Evolutionary conservation across 2,329 filamentous ascomycete genomes (phyloP), one percentile per base, ranked within the genome.

Genomic region (Hypoxylon sp.): DNA sequence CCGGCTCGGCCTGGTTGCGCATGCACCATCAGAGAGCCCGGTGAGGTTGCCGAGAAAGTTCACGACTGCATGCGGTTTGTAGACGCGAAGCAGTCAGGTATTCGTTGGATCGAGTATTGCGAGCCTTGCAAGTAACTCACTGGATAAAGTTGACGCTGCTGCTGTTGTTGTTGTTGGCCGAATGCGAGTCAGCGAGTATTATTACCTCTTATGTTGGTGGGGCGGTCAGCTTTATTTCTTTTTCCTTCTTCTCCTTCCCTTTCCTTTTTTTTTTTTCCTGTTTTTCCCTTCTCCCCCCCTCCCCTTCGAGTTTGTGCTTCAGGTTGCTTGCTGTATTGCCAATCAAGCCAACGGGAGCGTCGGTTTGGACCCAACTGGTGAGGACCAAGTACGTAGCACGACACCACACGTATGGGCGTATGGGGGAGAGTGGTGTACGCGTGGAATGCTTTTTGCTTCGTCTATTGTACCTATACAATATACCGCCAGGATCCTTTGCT

Each of bases 1-100:
- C 69, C 69, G 69, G 61, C 61, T 71, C 69, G 69, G 69, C 53
- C 54, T 69, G 61, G 56, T 52, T 66, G 65, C 52, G 58, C 62
- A 66, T 68, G 56, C 56, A 68, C 55, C 50, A 68, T 44, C 60
- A 47, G 21, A 70, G 32, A 19, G 27, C 53, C 55, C 53, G 27
- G 56, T 63, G 66, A 66, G 32, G 55, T 62, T 69, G 53, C 69
- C 69, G 66, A 69, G 27, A 69, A 21, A 65, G 60, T 67, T 67
- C 54, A 64, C 51, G 13, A 47, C 42, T 50, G 64, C 61, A 62
- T 62, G 53, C 46, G 61, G 52, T 44, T 56, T 42, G 58, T 60
- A 69, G 46, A 60, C 53, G 57, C 63, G 58, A 69, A 55, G 53
- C 60, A 62, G 50, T 53, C 46, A 65, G 57, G 63, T 61, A 65